These are phyloP conservation scores for Sporothrix schenckii DNA, from an alignment of 2,329 filamentous ascomycete species.

Conservation along the genomic window DNA sequence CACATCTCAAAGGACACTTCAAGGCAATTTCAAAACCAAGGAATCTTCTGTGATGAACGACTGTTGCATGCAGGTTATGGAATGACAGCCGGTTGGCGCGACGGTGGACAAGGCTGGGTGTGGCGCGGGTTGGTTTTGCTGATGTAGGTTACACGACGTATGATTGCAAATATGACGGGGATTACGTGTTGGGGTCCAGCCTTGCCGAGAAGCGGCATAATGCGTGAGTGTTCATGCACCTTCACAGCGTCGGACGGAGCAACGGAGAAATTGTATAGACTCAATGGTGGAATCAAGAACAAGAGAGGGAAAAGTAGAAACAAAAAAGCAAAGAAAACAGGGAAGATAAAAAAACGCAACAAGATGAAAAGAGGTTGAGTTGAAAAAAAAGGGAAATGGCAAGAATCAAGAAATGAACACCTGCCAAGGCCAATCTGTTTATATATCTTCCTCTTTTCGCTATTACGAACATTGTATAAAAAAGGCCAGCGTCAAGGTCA, in stretches of 20 bases:
- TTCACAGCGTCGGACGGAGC: not conserved
- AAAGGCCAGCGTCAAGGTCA: slow-evolving; percentile 16
- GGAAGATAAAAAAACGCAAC: slow-evolving; percentile 15
- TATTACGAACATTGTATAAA: slow-evolving; percentile 33
- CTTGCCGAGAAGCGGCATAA: not conserved
- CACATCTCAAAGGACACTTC: no score
- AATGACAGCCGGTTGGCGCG: not conserved
- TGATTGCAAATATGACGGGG: not conserved
- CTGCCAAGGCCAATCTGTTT: slow-evolving; percentile 32
- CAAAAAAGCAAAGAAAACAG: slow-evolving; percentile 11
- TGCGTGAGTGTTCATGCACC: not conserved
- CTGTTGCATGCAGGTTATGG: not conserved
- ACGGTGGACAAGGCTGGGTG: slow-evolving; percentile 8
- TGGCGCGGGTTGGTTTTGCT: not conserved
- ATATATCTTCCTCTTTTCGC: slow-evolving; percentile 31
- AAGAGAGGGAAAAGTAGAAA: not conserved
- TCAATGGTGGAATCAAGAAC: slow-evolving; percentile 21
- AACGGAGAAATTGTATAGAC: not conserved
- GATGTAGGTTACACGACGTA: slow-evolving; percentile 25
- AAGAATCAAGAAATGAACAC: not conserved
- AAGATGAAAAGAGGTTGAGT: not conserved
- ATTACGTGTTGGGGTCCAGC: not conserved
- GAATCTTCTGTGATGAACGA: not conserved
- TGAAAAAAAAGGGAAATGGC: slow-evolving; percentile 9
- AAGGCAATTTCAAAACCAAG: not conserved